These are phyloP conservation scores for Ochetophila trinervis DNA, from an alignment of 306 rosid genomes.

Conservation along the genomic window DNA sequence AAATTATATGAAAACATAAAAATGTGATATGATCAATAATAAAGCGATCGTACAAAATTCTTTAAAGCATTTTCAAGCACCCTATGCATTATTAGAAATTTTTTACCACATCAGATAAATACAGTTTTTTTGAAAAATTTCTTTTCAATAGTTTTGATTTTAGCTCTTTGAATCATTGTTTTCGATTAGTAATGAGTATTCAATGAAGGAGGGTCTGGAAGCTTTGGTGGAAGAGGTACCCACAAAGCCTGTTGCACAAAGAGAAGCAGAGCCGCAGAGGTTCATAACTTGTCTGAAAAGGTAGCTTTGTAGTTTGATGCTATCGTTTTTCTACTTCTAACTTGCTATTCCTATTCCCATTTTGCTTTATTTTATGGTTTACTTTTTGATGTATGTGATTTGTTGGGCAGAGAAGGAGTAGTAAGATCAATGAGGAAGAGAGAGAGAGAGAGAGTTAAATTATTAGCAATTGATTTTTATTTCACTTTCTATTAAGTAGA, in stretches of 20 bases:
- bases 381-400: slow-evolving; percentile 16
- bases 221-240: slow-evolving; percentile 54
- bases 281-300: slow-evolving; percentile 97
- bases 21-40: too few species aligned
- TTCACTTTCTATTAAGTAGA: too few species aligned
- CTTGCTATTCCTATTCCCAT: not conserved
- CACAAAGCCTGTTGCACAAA: slow-evolving; percentile 45
- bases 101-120: too few species aligned
- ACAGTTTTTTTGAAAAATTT: too few species aligned
- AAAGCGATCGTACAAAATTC: too few species aligned
- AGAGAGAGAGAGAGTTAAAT: too few species aligned
- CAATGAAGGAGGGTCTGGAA: slow-evolving; percentile 66
- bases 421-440: slow-evolving; percentile 92
- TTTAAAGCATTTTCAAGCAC: too few species aligned
- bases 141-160: too few species aligned
- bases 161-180: not conserved
- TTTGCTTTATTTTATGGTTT: not conserved
- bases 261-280: slow-evolving; percentile 97
- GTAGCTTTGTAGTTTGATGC: slow-evolving; percentile 24
- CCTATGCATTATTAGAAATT: too few species aligned
- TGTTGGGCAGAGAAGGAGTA: slow-evolving; percentile 83
- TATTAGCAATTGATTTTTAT: too few species aligned
- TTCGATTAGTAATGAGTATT: slow-evolving; percentile 1
- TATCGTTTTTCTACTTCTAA: not conserved
- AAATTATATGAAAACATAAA: too few species aligned